phyloP scores from a whole-genome alignment of 352 stramenopile species.

The Stephanocyclus meneghinianus region DNA sequence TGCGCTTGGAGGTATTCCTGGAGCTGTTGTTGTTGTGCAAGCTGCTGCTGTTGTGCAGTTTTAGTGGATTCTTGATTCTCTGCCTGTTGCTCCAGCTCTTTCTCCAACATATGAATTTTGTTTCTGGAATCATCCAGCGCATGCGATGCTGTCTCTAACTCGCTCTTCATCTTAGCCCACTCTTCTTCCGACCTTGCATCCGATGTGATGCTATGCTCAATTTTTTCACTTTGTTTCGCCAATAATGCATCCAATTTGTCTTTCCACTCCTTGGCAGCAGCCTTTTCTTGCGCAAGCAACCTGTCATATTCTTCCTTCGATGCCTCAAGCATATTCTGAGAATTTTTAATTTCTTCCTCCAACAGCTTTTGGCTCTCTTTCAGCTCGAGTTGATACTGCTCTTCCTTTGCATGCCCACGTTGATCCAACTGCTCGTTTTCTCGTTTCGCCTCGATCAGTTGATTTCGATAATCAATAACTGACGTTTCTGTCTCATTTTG shows the following conservation, averaged over 20 bases:
- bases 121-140: slow-evolving; percentile 6
- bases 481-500: slow-evolving; percentile 23
- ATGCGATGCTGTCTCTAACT: slow-evolving; percentile 14
- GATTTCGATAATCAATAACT: slow-evolving; percentile 12
- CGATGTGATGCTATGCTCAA: neutral
- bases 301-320: slow-evolving; percentile 22
- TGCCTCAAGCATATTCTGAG: slow-evolving; percentile 9
- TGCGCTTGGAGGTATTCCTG: slow-evolving; percentile 34
- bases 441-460: slow-evolving; percentile 7
- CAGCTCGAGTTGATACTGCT: slow-evolving; percentile 16
- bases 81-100: slow-evolving; percentile 6
- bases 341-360: slow-evolving; percentile 11
- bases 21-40: slow-evolving; percentile 28
- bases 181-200: slow-evolving; percentile 16
- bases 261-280: slow-evolving; percentile 12
- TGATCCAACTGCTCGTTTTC: slow-evolving; percentile 7
- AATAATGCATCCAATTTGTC: slow-evolving; percentile 16
- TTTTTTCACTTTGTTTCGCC: neutral
- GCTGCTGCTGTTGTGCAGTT: slow-evolving; percentile 12
- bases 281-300: slow-evolving; percentile 29
- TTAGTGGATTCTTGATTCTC: slow-evolving; percentile 3
- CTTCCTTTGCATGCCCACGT: slow-evolving; percentile 2
- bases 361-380: slow-evolving; percentile 26
- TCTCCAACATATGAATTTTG: slow-evolving; percentile 21
- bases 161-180: slow-evolving; percentile 2